Evolutionary conservation across 306 rosid species (phyloP).

Genomic region (Abrus pulchellus): DNA sequence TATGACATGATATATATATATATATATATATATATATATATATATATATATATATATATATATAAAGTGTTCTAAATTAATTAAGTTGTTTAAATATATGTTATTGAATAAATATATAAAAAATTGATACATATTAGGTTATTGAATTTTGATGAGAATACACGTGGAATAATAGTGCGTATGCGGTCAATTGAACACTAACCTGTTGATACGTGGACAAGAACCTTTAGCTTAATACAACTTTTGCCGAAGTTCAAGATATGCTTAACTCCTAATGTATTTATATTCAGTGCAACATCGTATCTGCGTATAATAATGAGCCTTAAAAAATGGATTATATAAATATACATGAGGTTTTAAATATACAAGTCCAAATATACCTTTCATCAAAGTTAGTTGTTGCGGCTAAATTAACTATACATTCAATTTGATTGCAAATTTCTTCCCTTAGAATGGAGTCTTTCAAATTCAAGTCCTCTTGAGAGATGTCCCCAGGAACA

Average conservation of each 20-base stretch:
- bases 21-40: no score
- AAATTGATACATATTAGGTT: no score
- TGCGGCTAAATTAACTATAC: conserved; percentile 76
- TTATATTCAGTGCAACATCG: conserved; percentile 69
- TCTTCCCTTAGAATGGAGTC: conserved; percentile 59
- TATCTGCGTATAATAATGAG: conserved; percentile 56
- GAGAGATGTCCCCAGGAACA: conserved; percentile 73
- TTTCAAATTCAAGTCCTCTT: conserved; percentile 59
- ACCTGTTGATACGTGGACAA: conserved; percentile 90
- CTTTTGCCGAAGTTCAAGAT: conserved; percentile 70
- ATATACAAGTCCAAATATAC: conserved; percentile 43
- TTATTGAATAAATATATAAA: no score
- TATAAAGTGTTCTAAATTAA: no score
- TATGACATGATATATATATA: no score
- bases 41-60: no score
- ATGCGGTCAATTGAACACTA: not conserved
- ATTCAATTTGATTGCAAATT: conserved; percentile 54
- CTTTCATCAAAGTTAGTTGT: conserved; percentile 84
- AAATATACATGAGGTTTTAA: not conserved
- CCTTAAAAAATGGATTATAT: no score
- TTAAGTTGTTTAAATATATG: no score
- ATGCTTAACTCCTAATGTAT: conserved; percentile 75
- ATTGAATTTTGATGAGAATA: not conserved
- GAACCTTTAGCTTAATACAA: conserved; percentile 57
- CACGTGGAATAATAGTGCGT: not conserved